Base-by-base conservation (phyloP, 2,329 filamentous ascomycete species). In the Neonectria ditissima region DNA sequence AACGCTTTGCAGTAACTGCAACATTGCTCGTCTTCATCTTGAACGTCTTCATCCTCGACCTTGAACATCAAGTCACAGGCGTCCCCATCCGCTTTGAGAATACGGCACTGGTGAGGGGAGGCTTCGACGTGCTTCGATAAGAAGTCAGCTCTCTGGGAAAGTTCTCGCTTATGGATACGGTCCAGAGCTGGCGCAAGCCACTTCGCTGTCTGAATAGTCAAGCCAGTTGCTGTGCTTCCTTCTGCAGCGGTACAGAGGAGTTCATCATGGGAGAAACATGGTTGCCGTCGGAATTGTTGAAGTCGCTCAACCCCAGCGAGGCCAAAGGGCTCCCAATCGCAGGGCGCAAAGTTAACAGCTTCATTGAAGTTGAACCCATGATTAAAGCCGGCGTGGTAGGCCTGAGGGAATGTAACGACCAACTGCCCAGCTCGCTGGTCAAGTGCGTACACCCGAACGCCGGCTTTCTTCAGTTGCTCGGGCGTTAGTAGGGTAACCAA, bases 311-410 rank as follows among this genome's bases (percentile, higher is more conserved):
- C 94, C 1, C 96, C 94, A 28, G 90, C 86, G 59, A 95, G 89
- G 2, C 96, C 96, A 75, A 90, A 97, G 0, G 94, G 93, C 74
- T 99, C 96, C 96, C 96, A 99, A 73, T 99, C 96, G 28, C 84
- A 86, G 0, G 96, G 96, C 0, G 96, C 96, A 80, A 99, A 99
- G 76, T 99, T 99, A 71, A 99, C 96, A 5, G 96, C 96, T 78
- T 99, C 96, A 72, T 99, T 99, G 79, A 97, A 97, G 76, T 99
- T 99, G 83, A 99, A 99, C 0, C 92, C 96, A 73, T 99, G 96
- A 73, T 99, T 99, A 81, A 99, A 99, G 0, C 96, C 96, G 6
- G 96, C 95, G 76, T 99, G 96, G 73, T 98, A 99, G 0, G 96
- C 96, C 76, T 97, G 92, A 0, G 96, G 96, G 73, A 97, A 99